Base-by-base conservation (phyloP, 345 rosid genomes). In the Eucalyptus pauciflora region DNA sequence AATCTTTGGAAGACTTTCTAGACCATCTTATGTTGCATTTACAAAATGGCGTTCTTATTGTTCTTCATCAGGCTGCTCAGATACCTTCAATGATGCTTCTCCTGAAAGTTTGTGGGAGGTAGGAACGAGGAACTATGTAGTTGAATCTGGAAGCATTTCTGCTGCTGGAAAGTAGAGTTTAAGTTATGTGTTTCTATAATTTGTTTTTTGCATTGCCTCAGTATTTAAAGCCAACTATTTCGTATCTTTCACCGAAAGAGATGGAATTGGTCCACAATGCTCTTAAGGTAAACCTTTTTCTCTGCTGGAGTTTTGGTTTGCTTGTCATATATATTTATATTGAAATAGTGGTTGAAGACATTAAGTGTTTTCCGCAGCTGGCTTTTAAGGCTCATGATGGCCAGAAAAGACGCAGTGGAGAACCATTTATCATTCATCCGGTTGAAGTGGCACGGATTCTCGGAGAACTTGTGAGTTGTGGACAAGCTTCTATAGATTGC, bases 321-420 rank as follows among this genome's bases (percentile, higher is more conserved):
- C 27, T 41, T 37, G 48, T 37, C 29, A 20, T 22, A 20, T 5
- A 33, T 76, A 37, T 76, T 13, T 50, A 24, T 80, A 49, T 27
- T 71, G 31, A 18, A 50, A 14, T 90, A 29, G 87, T 91, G 60
- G 50, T 89, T 87, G 67, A 88, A 88, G 86, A 90, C 90, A 89
- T 90, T 87, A 49, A 41, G 90, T 85, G 46, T 90, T 71, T 91
- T 92, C 92, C 90, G 91, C 94, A 98, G 99, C 92, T 98, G 90
- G 99, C 99, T 89, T 98, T 95, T 92, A 95, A 94, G 94, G 99
- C 99, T 54, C 99, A 98, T 92, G 92, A 97, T 91, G 99, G 99
- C 93, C 99, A 97, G 91, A 98, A 90, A 90, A 94, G 99, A 89
- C 98, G 98, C 91, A 98, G 99, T 93, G 99, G 99, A 87, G 99